Percentiles rank a stretch among this genome's conserved stretches.
Conservation (phyloP, 2,329 filamentous ascomycete genomes). For the Septoria petroselini region DNA sequence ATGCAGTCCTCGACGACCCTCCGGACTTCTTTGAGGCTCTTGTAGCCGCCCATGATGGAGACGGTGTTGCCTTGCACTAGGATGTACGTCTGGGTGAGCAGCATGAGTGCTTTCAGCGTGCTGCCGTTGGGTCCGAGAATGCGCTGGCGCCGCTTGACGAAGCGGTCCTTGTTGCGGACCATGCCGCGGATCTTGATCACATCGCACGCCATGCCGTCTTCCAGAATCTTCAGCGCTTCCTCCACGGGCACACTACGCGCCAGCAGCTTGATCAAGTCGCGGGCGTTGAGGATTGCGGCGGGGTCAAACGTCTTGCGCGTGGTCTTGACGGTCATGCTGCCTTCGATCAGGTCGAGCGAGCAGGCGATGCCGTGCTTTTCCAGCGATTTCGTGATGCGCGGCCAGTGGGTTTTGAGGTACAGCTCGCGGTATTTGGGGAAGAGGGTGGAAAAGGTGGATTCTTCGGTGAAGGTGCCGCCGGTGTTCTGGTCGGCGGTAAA, state of each 20-base stretch:
- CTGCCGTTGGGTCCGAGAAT: constrained; percentile 88
- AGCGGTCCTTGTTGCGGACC: constrained; percentile 89
- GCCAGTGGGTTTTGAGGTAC: constrained; percentile 91
- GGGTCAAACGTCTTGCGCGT: constrained; percentile 90
- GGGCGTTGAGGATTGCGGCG: constrained; percentile 85
- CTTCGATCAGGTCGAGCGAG: constrained; percentile 89
- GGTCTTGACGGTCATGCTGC: constrained; percentile 94
- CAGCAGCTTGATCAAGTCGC: constrained; percentile 90
- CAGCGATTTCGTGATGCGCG: constrained; percentile 79
- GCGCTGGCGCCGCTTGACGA: constrained; percentile 88
- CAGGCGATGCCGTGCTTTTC: constrained; percentile 87
- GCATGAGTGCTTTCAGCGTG: constrained; percentile 88
- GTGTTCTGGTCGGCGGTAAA: constrained; percentile 84
- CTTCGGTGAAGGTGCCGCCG: constrained; percentile 83
- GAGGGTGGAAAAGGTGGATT: constrained; percentile 78
- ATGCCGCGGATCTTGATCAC: constrained; percentile 92
- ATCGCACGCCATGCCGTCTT: constrained; percentile 88
- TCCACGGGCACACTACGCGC: constrained; percentile 88
- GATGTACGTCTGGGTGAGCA: constrained; percentile 88
- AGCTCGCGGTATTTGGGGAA: constrained; percentile 97
- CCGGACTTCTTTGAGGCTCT: constrained; percentile 87
- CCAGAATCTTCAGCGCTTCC: constrained; percentile 88
- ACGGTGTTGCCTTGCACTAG: constrained; percentile 97
- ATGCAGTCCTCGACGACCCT: constrained; percentile 92
- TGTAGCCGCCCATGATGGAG: constrained; percentile 84